Percentiles rank a stretch among this genome's conserved stretches.
Evolutionary conservation across 139 green algal species (phyloP).

Genomic region (Haematococcus lacustris): DNA sequence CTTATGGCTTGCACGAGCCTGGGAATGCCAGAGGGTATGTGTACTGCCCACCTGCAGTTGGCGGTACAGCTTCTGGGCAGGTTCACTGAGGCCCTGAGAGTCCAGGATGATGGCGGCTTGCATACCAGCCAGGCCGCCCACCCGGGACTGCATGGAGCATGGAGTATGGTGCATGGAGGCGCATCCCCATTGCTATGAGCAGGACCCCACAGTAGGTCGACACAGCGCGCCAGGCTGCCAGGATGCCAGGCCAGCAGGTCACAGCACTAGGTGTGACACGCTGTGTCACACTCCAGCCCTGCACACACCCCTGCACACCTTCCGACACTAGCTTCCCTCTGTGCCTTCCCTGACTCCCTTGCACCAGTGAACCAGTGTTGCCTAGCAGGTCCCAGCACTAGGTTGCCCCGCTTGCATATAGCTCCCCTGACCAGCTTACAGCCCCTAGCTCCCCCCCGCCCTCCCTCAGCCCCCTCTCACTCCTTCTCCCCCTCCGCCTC

Average conservation of each 20-base stretch:
- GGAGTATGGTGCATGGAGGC: neutral
- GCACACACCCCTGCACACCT: neutral
- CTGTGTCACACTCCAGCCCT: neutral
- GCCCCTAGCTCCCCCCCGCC: too few relatives aligned
- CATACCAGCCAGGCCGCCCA: constrained; percentile 64
- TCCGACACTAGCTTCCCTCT: neutral
- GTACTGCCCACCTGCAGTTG: constrained; percentile 30
- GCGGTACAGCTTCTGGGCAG: constrained; percentile 64
- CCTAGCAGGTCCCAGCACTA: too few relatives aligned
- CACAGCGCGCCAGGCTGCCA: too few relatives aligned
- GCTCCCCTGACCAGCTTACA: too few relatives aligned
- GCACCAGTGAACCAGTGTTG: too few relatives aligned
- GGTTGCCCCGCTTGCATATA: too few relatives aligned
- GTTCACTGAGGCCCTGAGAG: constrained; percentile 48
- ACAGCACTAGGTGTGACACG: neutral
- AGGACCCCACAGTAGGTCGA: neutral
- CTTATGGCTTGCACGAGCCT: too few relatives aligned
- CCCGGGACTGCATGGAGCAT: constrained; percentile 22
- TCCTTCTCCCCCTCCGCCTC: too few relatives aligned
- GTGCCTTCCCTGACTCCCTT: too few relatives aligned
- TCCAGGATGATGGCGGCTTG: constrained; percentile 80
- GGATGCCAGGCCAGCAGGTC: neutral
- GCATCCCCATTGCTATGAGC: neutral
- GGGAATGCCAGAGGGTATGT: too few relatives aligned
- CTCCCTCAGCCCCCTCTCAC: too few relatives aligned